Evolutionary conservation across 2,329 filamentous ascomycete genomes (phyloP).

Genomic region (Metarhizium rileyi): DNA sequence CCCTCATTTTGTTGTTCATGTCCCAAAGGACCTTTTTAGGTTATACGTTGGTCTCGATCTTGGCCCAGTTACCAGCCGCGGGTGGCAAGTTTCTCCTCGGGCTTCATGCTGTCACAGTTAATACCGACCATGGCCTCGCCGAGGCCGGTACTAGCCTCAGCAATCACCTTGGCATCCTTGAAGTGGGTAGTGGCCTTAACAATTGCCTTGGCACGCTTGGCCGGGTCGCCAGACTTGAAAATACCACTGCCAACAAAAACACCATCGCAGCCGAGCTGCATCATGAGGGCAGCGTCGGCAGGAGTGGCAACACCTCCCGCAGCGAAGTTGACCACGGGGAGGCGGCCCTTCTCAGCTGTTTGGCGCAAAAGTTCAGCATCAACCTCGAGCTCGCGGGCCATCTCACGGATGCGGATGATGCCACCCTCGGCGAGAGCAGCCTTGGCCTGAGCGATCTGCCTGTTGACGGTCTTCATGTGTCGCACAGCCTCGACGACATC

Average conservation of each 20-base stretch:
- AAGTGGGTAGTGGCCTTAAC: constrained; percentile 90
- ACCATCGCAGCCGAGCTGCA: constrained; percentile 96
- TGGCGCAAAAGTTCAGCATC: constrained; percentile 74
- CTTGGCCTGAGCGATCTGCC: constrained; percentile 72
- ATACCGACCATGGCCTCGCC: constrained; percentile 99
- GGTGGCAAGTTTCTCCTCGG: constrained; percentile 72
- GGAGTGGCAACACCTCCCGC: constrained; percentile 99
- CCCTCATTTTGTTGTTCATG: background rate
- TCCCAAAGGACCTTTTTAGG: background rate
- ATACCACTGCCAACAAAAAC: constrained; percentile 96
- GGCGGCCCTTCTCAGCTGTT: constrained; percentile 74
- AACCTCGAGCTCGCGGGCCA: constrained; percentile 73
- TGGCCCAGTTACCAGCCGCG: constrained; percentile 64
- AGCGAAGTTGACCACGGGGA: constrained; percentile 96
- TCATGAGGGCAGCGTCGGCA: constrained; percentile 91
- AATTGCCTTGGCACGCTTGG: constrained; percentile 85
- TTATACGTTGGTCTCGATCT: background rate
- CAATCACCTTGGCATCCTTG: constrained; percentile 74
- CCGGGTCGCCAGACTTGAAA: constrained; percentile 91
- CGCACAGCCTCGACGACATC: constrained; percentile 94
- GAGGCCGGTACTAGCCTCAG: constrained; percentile 76
- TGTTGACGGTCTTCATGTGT: constrained; percentile 87
- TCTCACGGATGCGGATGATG: constrained; percentile 47
- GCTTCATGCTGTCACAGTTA: constrained; percentile 69
- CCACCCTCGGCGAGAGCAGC: constrained; percentile 54